A percentile compares a stretch with the other conserved stretches of the same genome.
Conservation (phyloP, 306 rosid species). For the Acacia crassicarpa region DNA sequence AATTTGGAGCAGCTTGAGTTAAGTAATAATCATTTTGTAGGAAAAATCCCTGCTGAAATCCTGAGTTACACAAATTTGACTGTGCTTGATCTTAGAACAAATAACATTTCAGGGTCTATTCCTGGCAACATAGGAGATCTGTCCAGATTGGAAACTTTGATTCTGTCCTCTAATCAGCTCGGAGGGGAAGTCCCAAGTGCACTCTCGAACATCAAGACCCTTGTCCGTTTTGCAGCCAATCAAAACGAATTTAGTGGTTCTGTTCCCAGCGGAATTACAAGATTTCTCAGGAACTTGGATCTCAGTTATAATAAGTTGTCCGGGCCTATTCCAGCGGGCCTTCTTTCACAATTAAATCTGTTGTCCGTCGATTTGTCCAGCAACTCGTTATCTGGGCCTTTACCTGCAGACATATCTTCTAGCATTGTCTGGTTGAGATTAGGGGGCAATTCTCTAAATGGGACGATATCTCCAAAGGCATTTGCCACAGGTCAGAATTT, state of each 20-base stretch:
- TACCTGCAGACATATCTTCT: slow-evolving; percentile 49
- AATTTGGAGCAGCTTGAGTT: slow-evolving; percentile 64
- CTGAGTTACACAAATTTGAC: slow-evolving; percentile 45
- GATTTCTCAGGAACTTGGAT: slow-evolving; percentile 50
- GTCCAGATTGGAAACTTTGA: slow-evolving; percentile 57
- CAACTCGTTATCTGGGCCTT: slow-evolving; percentile 44
- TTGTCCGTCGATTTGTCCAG: slow-evolving; percentile 60
- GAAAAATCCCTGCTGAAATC: slow-evolving; percentile 48
- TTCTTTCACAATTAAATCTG: slow-evolving; percentile 47
- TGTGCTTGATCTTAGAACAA: slow-evolving; percentile 47
- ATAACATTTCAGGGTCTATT: slow-evolving; percentile 37
- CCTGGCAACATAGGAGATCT: slow-evolving; percentile 51
- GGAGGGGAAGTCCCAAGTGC: slow-evolving; percentile 50
- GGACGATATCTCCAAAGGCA: slow-evolving; percentile 36
- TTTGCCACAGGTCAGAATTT: slow-evolving; percentile 5
- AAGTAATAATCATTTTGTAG: slow-evolving; percentile 36
- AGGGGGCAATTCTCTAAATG: slow-evolving; percentile 56
- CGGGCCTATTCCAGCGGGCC: slow-evolving; percentile 52
- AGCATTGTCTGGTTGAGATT: slow-evolving; percentile 67
- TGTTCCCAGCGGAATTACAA: slow-evolving; percentile 56
- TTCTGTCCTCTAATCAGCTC: slow-evolving; percentile 57
- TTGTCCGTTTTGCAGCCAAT: slow-evolving; percentile 69
- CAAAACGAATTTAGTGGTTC: slow-evolving; percentile 44
- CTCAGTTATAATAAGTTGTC: slow-evolving; percentile 52
- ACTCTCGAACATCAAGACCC: slow-evolving; percentile 41